These are phyloP conservation scores for Blechomonas ayalai DNA, from an alignment of 208 protist genomes.

Conservation along the genomic window DNA sequence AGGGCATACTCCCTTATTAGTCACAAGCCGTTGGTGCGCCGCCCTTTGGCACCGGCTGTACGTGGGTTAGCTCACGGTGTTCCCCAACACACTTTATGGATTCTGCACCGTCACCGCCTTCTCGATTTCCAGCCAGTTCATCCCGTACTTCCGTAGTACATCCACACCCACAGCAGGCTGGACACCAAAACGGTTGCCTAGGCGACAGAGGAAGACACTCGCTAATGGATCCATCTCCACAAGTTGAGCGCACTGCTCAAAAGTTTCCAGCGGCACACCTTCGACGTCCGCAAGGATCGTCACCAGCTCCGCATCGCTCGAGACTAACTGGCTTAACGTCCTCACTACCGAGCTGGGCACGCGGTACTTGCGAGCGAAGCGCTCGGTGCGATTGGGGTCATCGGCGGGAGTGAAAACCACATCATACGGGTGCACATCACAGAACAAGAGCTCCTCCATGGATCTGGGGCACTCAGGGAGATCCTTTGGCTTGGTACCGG, in stretches of 20 bases:
- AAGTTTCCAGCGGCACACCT: slow-evolving; percentile 51
- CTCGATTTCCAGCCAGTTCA: slow-evolving; percentile 56
- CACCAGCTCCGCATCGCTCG: slow-evolving; percentile 50
- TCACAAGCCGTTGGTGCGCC: no score
- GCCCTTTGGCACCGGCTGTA: no score
- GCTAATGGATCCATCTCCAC: slow-evolving; percentile 49
- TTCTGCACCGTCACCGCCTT: slow-evolving; percentile 17
- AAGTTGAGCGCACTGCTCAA: slow-evolving; percentile 55
- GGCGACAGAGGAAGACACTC: slow-evolving; percentile 67
- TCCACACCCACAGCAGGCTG: slow-evolving; percentile 30
- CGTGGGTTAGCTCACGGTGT: no score
- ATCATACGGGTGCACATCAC: slow-evolving; percentile 45
- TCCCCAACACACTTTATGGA: no score
- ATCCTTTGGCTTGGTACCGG: slow-evolving; percentile 10
- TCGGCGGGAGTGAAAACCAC: slow-evolving; percentile 55
- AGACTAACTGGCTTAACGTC: slow-evolving; percentile 30
- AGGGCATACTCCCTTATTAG: no score
- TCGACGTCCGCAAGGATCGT: slow-evolving; percentile 55
- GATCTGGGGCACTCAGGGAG: background rate
- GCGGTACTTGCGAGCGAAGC: slow-evolving; percentile 32
- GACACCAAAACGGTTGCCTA: slow-evolving; percentile 56
- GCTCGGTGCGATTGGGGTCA: slow-evolving; percentile 36
- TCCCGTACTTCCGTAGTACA: slow-evolving; percentile 38
- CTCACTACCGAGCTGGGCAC: slow-evolving; percentile 59
- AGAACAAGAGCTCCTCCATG: slow-evolving; percentile 27